These are phyloP conservation scores for Rhizopus microsporus DNA, from an alignment of 371 early-diverging fungal species.

Conservation along the genomic window DNA sequence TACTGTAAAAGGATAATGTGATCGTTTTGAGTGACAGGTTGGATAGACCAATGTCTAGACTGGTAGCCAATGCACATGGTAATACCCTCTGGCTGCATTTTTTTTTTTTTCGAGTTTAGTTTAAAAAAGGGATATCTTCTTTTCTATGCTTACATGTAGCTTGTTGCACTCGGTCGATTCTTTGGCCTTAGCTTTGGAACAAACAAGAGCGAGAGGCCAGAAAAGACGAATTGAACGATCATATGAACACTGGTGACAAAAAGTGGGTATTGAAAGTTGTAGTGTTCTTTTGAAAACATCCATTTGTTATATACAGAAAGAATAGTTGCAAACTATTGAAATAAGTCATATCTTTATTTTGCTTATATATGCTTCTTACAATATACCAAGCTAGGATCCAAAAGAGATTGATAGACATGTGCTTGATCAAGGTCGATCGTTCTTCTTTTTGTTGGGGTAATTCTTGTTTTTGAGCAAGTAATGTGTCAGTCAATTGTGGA, in stretches of 20 bases:
- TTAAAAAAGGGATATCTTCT: neutral
- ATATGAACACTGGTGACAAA: slow-evolving; percentile 78
- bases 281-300: slow-evolving; percentile 77
- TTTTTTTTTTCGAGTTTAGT: neutral
- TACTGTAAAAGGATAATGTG: slow-evolving; percentile 87
- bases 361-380: slow-evolving; percentile 19
- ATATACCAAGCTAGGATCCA: slow-evolving; percentile 51
- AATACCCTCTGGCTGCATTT: slow-evolving; percentile 57
- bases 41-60: slow-evolving; percentile 88
- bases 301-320: slow-evolving; percentile 88
- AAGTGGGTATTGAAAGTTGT: slow-evolving; percentile 79
- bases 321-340: slow-evolving; percentile 59
- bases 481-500: slow-evolving; percentile 29
- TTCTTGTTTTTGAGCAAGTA: slow-evolving; percentile 24
- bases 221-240: slow-evolving; percentile 69
- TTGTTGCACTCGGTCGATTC: slow-evolving; percentile 51
- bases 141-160: slow-evolving; percentile 52
- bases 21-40: slow-evolving; percentile 83
- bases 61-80: slow-evolving; percentile 88
- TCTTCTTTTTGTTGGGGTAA: slow-evolving; percentile 14
- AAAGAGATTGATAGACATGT: slow-evolving; percentile 35
- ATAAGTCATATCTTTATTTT: neutral
- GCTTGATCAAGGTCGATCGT: neutral
- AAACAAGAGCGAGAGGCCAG: slow-evolving; percentile 54
- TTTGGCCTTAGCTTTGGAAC: slow-evolving; percentile 60